These are phyloP conservation scores for Cydonia oblonga DNA, from an alignment of 331 rosid genomes.

Conservation along the genomic window DNA sequence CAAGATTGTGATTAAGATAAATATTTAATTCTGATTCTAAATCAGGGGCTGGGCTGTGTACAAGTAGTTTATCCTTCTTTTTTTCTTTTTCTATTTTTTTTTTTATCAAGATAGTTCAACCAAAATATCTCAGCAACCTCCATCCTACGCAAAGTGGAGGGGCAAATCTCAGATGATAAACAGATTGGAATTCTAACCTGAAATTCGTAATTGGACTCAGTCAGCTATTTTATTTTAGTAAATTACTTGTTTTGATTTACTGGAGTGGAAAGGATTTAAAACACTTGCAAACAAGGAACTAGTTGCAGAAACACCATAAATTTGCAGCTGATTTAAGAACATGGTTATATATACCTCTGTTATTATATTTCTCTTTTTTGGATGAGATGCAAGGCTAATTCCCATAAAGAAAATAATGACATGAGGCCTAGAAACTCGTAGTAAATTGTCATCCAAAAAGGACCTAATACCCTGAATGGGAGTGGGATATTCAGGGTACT, in stretches of 20 bases:
- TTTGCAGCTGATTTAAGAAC: background rate
- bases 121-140: background rate
- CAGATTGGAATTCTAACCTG: background rate
- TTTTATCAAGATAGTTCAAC: background rate
- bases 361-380: too few relatives aligned
- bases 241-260: background rate
- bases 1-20: background rate
- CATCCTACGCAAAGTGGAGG: background rate
- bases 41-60: background rate
- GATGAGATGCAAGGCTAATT: too few relatives aligned
- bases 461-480: too few relatives aligned
- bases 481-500: too few relatives aligned
- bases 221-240: background rate
- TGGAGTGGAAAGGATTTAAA: background rate
- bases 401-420: too few relatives aligned
- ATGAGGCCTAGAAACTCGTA: background rate
- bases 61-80: background rate
- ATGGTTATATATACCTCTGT: too few relatives aligned
- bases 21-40: background rate
- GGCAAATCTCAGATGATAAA: background rate
- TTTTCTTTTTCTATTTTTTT: background rate
- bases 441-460: background rate
- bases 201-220: background rate
- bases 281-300: background rate
- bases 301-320: background rate